Conservation (phyloP, 2,329 filamentous ascomycete genomes). For the Aspergillus ochraceoroseus region DNA sequence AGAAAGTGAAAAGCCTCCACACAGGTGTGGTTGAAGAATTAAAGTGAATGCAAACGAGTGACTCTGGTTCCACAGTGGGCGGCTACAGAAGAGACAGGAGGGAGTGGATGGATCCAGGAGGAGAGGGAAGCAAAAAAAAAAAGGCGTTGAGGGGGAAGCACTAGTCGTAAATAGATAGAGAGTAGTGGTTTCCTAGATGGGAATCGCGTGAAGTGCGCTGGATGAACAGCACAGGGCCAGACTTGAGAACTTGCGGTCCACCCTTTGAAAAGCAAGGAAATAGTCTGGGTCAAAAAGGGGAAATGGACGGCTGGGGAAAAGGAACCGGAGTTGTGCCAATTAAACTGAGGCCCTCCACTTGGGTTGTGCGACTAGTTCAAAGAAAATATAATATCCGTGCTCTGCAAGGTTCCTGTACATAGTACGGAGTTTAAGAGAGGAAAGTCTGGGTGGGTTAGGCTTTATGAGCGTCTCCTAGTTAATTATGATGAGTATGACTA, state of each 20-base stretch:
- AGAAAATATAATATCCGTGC: no score
- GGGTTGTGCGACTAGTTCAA: no score
- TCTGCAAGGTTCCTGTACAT: conserved; percentile 6
- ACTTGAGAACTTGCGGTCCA: conserved; percentile 1
- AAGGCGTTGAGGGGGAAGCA: conserved; percentile 9
- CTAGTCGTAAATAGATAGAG: conserved; percentile 3
- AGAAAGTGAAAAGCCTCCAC: conserved; percentile 4
- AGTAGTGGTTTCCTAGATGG: conserved; percentile 10
- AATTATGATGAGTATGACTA: no score
- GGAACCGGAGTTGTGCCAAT: no score
- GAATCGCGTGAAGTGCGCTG: background rate
- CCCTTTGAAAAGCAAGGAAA: background rate
- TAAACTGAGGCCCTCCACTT: no score
- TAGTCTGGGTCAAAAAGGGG: no score
- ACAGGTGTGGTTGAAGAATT: conserved; percentile 10
- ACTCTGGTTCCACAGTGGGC: conserved; percentile 7
- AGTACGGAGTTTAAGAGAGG: no score
- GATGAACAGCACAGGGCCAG: no score
- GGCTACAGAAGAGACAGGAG: conserved; percentile 7
- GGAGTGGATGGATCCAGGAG: conserved; percentile 8
- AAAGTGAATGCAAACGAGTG: conserved; percentile 15
- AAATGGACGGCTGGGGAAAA: no score
- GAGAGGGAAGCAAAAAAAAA: conserved; percentile 8
- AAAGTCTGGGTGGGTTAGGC: no score
- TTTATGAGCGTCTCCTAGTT: no score